Evolutionary conservation across 441 rosid genomes (phyloP), one percentile per base, ranked within the genome.

Genomic region (Pelargonium cotyledonis): DNA sequence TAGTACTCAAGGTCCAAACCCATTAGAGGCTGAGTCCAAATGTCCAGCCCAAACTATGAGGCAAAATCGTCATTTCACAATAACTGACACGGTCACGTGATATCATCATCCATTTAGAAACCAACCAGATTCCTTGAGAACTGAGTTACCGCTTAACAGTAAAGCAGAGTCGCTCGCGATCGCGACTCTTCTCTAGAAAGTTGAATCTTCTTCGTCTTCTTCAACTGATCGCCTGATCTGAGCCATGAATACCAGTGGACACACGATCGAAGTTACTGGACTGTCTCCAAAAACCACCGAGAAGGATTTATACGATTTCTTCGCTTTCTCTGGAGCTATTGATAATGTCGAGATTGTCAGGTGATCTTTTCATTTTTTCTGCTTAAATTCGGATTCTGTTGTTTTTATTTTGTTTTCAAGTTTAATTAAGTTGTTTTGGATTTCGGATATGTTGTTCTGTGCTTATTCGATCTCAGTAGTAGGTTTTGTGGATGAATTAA

Each of bases 271-370:
- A 77, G 90, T 88, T 4, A 87, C 89, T 1, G 90, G 91, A 10
- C 80, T 92, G 64, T 82, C 98, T 72, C 88, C 91, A 40, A 79
- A 79, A 57, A 80, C 85, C 60, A 80, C 91, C 1, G 96, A 88
- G 83, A 81, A 73, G 58, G 89, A 85, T 71, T 77, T 92, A 16
- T 65, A 70, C 15, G 95, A 88, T n/a, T 88, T 89, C 75, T 92
- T 92, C 81, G 84, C 91, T 18, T 87, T 86, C 74, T 88, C 87
- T 11, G 96, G 96, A 46, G 65, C 88, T 1, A 83, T 89, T 70
- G 76, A 83, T 14, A 72, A 76, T 67, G 77, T 88, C 58, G 95
- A 92, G 71, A 83, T 92, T 66, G 75, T 85, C 66, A 85, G 85
- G 97, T 89, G 35, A 26, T 41, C n/a, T 4, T 2, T 66, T 9